Evolutionary conservation across 2,329 filamentous ascomycete species (phyloP), one percentile per base, ranked within the genome.

Genomic region (Shiraia sp.): DNA sequence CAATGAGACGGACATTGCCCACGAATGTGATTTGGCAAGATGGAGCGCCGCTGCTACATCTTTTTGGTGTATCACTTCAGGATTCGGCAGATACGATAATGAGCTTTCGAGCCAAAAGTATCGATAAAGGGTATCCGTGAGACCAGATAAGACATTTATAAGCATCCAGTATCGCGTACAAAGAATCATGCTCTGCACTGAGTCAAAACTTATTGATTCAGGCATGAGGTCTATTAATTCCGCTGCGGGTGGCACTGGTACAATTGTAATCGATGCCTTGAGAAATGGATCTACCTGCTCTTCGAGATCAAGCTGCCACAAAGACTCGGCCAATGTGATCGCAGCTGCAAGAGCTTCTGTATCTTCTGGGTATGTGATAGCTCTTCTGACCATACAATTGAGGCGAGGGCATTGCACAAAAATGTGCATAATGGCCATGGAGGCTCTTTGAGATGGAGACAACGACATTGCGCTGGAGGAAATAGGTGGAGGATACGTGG

Each of bases 111-210:
- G 29, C 2, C 60, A 55, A 7, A 62, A 65, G 10, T 58, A 42
- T 7, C 52, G 49, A 32, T 61, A 50, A 1, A 65, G 22, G 0
- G 53, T 56, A n/a, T 64, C 53, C 1, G 48, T 49, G 8, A 62
- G 27, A 4, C 57, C 62, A 34, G 56, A 59, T 7, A 65, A 47
- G 3, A 49, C 27, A 10, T 51, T 55, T 16, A 53, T 45, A 9
- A 64, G 24, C 47, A 55, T 56, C 62, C 62, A 65, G 27, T 57
- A 62, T 13, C 62, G 48, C 19, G 51, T 61, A 32, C 55, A 57
- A 3, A 62, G 43, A 3, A 58, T 37, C 41, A 57, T 54, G 6
- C 34, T 54, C 25, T 58, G 51, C 2, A 65, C 46, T 2, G 51
- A 59, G 25, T 55, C 34, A 38, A 59, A 65, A 6, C 45, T 33